Evolutionary conservation across 371 early-diverging fungal species (phyloP), one percentile per base, ranked within the genome.

Genomic region (Apophysomyces sp.): DNA sequence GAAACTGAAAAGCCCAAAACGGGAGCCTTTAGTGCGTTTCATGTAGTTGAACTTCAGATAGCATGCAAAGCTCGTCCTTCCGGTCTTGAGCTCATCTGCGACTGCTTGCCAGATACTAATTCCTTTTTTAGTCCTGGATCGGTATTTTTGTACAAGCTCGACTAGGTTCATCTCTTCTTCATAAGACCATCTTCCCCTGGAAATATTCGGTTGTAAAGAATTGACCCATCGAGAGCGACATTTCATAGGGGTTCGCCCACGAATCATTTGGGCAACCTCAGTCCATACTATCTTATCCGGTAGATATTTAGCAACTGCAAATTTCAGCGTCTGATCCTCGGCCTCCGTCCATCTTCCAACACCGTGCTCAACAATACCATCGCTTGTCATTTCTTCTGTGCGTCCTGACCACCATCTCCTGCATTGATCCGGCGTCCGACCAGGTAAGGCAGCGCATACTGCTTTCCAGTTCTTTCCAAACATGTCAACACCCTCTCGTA

Each of bases 401-500:
- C 28, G 16, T 12, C 51, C 56, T 37, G 44, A 63, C 73, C 73
- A 76, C 71, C 74, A 76, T 8, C 63, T 63, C 65, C 58, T 67
- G 16, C 77, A 61, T 29, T 77, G 79, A 8, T 61, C 49, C 0
- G 82, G 77, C 18, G 66, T 72, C 12, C 76, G 71, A 1, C 69
- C 15, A 2, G 82, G 82, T 15, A 81, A 53, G 0, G 72, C 63
- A 4, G 61, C 56, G 3, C 62, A 63, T 49, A 81, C 70, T 0
- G 79, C 76, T 6, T 68, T 27, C 77, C 79, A 81, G 32, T 78
- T 57, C 12, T 54, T 39, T 0, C 79, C 82, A 74, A 78, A 78
- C 73, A 77, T 75, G 7, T 67, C 51, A 1, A 77, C 69, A 1
- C 79, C 82, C 64, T 78, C 71, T 16, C 29, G 51, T 6, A 81